phyloP scores from a whole-genome alignment of 257 asterid species.

The Solanum phureja region DNA sequence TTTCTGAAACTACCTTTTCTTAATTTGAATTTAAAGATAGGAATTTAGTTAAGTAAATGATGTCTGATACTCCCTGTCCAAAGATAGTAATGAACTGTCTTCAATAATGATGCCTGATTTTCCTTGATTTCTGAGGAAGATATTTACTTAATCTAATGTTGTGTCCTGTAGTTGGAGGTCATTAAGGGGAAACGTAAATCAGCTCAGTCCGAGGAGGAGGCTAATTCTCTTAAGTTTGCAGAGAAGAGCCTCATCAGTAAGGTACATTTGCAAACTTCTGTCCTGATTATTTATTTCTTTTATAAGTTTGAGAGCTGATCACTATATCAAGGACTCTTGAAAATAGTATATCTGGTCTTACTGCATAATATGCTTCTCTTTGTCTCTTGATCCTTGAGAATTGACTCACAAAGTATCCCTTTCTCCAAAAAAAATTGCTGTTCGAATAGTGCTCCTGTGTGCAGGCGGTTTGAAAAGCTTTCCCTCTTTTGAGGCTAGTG shows the following conservation, averaged over 20 bases:
- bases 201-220: conserved; percentile 78
- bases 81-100: not conserved
- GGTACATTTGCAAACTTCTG: conserved; percentile 22
- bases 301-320: not conserved
- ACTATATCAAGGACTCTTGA: not conserved
- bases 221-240: conserved; percentile 63
- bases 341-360: not conserved
- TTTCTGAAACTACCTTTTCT: not conserved
- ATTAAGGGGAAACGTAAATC: conserved; percentile 48
- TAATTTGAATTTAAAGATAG: not conserved
- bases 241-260: conserved; percentile 75
- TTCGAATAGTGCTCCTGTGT: not conserved
- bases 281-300: not conserved
- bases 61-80: not conserved
- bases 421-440: not conserved
- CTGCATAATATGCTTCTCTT: not conserved
- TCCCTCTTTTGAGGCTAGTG: not conserved
- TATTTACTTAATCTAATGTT: not conserved
- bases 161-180: conserved; percentile 48
- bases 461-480: not conserved
- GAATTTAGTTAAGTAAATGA: not conserved
- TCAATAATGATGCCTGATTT: not conserved
- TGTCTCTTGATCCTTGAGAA: not conserved
- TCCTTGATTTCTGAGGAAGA: not conserved
- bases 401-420: not conserved